Evolutionary conservation across 768 basidiomycete species (phyloP), one percentile per base, ranked within the genome.

Genomic region (Pholiota molesta): DNA sequence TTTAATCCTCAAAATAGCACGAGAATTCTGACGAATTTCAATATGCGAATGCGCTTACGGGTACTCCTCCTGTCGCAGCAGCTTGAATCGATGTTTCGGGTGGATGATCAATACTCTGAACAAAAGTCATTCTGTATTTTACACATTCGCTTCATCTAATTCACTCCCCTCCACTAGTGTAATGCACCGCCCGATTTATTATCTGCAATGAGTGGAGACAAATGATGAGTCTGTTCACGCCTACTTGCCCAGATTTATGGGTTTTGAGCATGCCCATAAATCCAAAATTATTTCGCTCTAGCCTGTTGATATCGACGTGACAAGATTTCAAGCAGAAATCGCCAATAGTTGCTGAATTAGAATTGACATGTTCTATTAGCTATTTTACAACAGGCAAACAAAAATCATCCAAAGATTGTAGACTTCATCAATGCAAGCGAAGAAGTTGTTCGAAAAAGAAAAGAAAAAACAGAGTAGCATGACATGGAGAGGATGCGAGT

Each of bases 11-110:
- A 14, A 8, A 17, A 10, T 26, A 93, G 92, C 86, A 92, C 66
- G 92, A 92, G 74, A 92, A 91, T 66, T 93, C 92, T 8, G 80
- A 79, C 57, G 85, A 92, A 65, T 93, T 93, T 74, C 91, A 93
- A 68, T 92, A 92, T 67, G 91, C 91, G 16, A 77, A 81, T 70
- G 77, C 73, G 10, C 68, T 81, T 35, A 72, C 66, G 45, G 52
- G 49, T n/a, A n/a, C 57, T 21, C 44, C 57, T 2, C 56, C 68
- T 10, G 31, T 66, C 7, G 53, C 62, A 6, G 65, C 64, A 3
- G 58, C 59, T 40, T 68, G 52, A 64, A 26, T 26, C 17, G 13
- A 19, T 16, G 37, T 29, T 7, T 39, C 13, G 13, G 7, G n/a
- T 44, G n/a, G 17, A 44, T 9, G 42, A 21, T 21, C 1, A 19